Evolutionary conservation across 495 filamentous ascomycete genomes (phyloP), one percentile per base, ranked within the genome.

Genomic region (Hypoxylon fragiforme): DNA sequence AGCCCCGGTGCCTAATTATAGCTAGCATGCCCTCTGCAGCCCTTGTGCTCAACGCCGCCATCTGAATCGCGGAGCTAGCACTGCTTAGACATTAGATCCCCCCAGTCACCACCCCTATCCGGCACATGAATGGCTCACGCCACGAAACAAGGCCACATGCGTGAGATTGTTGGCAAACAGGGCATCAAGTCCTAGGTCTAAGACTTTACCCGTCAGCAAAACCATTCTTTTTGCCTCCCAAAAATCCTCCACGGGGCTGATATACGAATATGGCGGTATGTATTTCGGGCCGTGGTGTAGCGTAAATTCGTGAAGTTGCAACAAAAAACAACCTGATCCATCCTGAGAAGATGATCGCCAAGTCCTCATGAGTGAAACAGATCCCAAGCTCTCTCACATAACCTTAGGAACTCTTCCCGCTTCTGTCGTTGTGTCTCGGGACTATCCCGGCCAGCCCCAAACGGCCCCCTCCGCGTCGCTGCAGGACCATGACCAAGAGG

Each of bases 381-480:
- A 74, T 98, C 94, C 94, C 94, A 98, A 18, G 92, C 92, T 63
- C 90, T 77, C 42, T 87, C 83, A 65, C 94, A 98, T 34, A 97
- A 72, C 38, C 79, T 74, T 57, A 98, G 71, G 66, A 98, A 98
- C 65, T 98, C 92, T 37, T 96, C 92, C 69, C 92, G 90, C 84
- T 98, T 98, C 69, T 82, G 85, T 49, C 82, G 76, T 65, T 91
- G 82, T n/a, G 83, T 87, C 50, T 91, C 90, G 3, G 91, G 90
- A 39, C 89, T 90, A 56, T 94, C 88, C 38, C 90, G 74, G 7
- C 86, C 86, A 30, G 83, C 82, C 34, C 89, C 88, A 53, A 92
- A 91, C 1, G 87, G 87, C 7, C 87, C 87, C 35, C 77, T 74
- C 57, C 83, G 77, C 41, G 70, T 70, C n/a, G 82, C 55, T 21